Base-by-base conservation (phyloP, 306 rosid species). In the Acacia melanoxylon region DNA sequence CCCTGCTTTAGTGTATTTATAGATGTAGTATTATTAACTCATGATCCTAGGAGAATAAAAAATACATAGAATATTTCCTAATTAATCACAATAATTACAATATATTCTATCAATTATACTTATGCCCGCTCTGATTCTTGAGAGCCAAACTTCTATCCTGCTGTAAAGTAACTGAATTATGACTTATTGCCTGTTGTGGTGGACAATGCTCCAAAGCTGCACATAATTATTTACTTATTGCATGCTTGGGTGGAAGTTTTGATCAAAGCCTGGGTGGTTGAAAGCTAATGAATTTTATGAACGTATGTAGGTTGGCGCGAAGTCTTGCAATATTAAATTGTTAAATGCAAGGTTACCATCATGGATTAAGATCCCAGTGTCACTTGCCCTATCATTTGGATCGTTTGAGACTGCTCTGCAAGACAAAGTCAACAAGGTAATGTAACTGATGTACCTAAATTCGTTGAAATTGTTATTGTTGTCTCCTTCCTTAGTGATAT, bases 311-410 rank as follows among this genome's bases (percentile, higher is more conserved):
- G 86, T 83, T 70, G 89, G 89, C 31, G 76, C 82, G n/a, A 82
- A 86, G 63, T 86, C 89, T n/a, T 80, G 79, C 81, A 79, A 82
- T 67, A 49, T 80, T 42, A 75, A 46, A 41, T 37, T 74, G 63
- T 71, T 86, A 52, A 56, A 71, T 62, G 76, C 46, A 80, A 80
- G 54, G 75, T 76, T 82, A 44, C 89, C 89, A 10, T 49, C 89
- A 49, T 79, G 89, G 84, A 76, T 86, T 86, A 80, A 76, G 58
- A 86, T 86, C 67, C 86, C 86, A 35, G 66, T 49, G 37, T 86
- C 89, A 62, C 59, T 86, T 71, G 84, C 82, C 67, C 73, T 86
- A 22, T 63, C 89, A 51, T 86, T 86, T 83, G 86, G 89, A 75
- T 54, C 84, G 58, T 86, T 82, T 42, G 84, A 79, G 83, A 65